A percentile compares a stretch with the other conserved stretches of the same genome.
Evolutionary conservation across 352 stramenopile genomes (phyloP).

Genomic region (Phytophthora uliginosa): DNA sequence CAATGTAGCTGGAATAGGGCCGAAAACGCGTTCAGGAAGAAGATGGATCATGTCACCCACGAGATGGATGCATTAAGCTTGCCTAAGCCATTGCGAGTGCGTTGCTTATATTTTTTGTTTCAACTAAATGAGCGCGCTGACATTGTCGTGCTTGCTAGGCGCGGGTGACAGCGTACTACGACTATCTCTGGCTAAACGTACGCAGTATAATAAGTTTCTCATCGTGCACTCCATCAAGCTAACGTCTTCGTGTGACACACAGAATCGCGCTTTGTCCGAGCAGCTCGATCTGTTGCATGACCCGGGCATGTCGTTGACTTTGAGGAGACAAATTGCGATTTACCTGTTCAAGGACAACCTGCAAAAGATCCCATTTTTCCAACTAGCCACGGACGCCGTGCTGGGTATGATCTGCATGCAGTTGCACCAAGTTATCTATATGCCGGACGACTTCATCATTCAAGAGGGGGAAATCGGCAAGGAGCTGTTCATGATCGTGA

Average conservation of each 20-base stretch:
- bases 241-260: not conserved
- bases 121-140: not conserved
- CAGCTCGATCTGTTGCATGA: conserved; percentile 70
- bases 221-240: not conserved
- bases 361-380: conserved; percentile 79
- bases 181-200: conserved; percentile 81
- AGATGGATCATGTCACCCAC: conserved; percentile 76
- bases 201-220: conserved; percentile 5
- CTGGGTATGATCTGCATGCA: conserved; percentile 83
- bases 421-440: conserved; percentile 72
- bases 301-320: conserved; percentile 63
- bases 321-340: conserved; percentile 71
- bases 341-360: conserved; percentile 80
- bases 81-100: conserved; percentile 59
- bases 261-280: conserved; percentile 71
- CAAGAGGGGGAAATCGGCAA: conserved; percentile 72
- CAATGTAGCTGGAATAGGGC: conserved; percentile 63
- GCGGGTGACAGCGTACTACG: conserved; percentile 72
- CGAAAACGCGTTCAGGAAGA: conserved; percentile 75
- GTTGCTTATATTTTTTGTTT: not conserved
- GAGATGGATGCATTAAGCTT: conserved; percentile 75
- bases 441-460: conserved; percentile 75
- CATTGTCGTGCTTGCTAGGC: conserved; percentile 20
- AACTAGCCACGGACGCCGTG: conserved; percentile 66
- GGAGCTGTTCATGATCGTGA: conserved; percentile 81